Conservation (phyloP, 1,284 basidiomycete genomes). For the Sporisorium iseilematis-ciliati region DNA sequence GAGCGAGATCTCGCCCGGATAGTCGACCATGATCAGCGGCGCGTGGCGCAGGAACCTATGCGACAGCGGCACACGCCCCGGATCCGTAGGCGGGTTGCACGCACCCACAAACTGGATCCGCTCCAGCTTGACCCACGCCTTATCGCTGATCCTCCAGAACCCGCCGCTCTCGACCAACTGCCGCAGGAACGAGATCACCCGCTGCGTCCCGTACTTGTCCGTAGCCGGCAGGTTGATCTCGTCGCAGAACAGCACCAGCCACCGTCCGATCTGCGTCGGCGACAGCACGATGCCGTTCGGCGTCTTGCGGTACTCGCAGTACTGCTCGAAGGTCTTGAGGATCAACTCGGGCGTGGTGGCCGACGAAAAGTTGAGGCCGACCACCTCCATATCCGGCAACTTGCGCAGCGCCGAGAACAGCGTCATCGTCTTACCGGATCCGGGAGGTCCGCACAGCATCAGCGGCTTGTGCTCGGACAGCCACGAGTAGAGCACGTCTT, state of each 20-base stretch:
- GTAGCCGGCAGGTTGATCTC: slow-evolving; percentile 98
- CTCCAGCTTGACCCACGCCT: slow-evolving; percentile 97
- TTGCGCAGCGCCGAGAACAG: slow-evolving; percentile 98
- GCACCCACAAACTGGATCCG: slow-evolving; percentile 99
- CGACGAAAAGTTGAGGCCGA: slow-evolving; percentile 98
- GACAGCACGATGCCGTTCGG: slow-evolving; percentile 95
- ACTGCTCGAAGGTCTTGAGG: slow-evolving; percentile 99
- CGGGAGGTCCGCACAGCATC: slow-evolving; percentile 97
- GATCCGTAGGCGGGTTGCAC: slow-evolving; percentile 99
- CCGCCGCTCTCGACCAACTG: slow-evolving; percentile 95
- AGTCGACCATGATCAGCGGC: slow-evolving; percentile 99
- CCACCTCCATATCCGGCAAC: slow-evolving; percentile 97
- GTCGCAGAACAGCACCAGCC: slow-evolving; percentile 99
- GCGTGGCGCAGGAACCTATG: slow-evolving; percentile 98
- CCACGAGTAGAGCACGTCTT: slow-evolving; percentile 98
- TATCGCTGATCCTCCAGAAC: slow-evolving; percentile 93
- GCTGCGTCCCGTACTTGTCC: slow-evolving; percentile 98
- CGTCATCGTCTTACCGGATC: slow-evolving; percentile 99
- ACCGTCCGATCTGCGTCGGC: slow-evolving; percentile 93
- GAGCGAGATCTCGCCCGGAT: slow-evolving; percentile 94
- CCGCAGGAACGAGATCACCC: slow-evolving; percentile 97
- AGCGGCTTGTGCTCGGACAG: slow-evolving; percentile 98
- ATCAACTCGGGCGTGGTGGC: slow-evolving; percentile 98
- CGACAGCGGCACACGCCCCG: slow-evolving; percentile 96
- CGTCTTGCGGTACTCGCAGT: slow-evolving; percentile 98